Conservation (phyloP, 2,329 filamentous ascomycete genomes). For the Albophoma yamanashiensis region DNA sequence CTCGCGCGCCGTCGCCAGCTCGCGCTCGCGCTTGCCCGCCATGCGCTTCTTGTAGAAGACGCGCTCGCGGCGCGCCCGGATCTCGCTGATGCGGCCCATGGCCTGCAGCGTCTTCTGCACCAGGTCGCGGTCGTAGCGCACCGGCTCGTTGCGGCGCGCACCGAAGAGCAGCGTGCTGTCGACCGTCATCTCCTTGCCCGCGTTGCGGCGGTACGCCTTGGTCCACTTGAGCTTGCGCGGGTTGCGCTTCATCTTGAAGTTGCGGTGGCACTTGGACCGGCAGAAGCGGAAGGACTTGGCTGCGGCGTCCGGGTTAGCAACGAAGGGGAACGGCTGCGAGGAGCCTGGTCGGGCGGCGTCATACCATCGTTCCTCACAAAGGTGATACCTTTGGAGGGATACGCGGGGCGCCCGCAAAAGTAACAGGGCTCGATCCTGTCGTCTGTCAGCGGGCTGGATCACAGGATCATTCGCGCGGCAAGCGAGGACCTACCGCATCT, state of each 20-base stretch:
- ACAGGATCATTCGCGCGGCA: rapidly evolving
- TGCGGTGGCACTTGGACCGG: conserved; percentile 49
- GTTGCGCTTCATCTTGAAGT: conserved; percentile 98
- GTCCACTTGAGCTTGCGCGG: conserved; percentile 96
- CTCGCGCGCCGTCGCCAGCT: conserved; percentile 72
- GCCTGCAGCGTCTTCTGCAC: conserved; percentile 79
- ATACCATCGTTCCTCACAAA: conserved; percentile 39
- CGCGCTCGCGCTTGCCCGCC: conserved; percentile 77
- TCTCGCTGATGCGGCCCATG: conserved; percentile 85
- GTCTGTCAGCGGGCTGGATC: not conserved
- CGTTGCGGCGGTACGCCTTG: conserved; percentile 73
- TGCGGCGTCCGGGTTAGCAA: not conserved
- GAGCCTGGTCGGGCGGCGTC: conserved; percentile 6
- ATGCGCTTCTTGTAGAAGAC: conserved; percentile 92
- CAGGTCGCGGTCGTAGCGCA: conserved; percentile 91
- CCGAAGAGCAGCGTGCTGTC: conserved; percentile 90
- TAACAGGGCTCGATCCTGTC: conserved; percentile 33
- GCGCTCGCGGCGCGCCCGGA: conserved; percentile 71
- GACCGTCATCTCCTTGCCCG: conserved; percentile 82
- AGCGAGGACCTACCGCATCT: conserved; percentile 2
- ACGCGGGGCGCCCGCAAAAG: conserved; percentile 37
- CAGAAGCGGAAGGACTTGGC: conserved; percentile 48
- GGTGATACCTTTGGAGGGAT: conserved; percentile 45
- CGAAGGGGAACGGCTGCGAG: not conserved
- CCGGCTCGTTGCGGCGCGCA: conserved; percentile 83